phyloP scores from a whole-genome alignment of 1,284 basidiomycete species.

The Ganoderma multipileum region DNA sequence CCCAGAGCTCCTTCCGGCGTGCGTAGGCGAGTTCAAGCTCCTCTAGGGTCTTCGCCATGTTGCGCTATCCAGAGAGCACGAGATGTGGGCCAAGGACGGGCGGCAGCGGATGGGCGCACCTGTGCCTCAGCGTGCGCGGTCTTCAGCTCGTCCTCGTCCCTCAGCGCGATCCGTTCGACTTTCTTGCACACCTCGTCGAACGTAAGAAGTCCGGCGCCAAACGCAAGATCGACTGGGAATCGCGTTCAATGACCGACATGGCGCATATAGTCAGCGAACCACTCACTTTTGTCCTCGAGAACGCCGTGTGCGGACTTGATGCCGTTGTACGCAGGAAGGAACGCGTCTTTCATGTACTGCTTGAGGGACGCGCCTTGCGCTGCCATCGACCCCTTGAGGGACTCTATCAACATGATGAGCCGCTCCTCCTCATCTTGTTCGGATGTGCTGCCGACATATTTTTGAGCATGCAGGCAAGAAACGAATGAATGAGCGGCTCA shows the following conservation, averaged over 20 bases:
- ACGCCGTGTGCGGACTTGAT: constrained; percentile 51
- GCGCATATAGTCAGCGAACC: constrained; percentile 9
- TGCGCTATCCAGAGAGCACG: constrained; percentile 38
- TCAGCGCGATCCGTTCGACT: constrained; percentile 50
- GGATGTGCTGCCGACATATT: constrained; percentile 21
- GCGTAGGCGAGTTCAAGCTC: constrained; percentile 54
- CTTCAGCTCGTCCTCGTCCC: constrained; percentile 51
- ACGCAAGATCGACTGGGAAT: constrained; percentile 49
- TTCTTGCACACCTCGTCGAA: constrained; percentile 63
- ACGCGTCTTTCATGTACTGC: constrained; percentile 55
- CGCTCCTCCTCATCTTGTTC: constrained; percentile 43
- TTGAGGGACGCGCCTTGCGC: constrained; percentile 50
- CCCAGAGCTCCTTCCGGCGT: constrained; percentile 54
- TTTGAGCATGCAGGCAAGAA: constrained; percentile 5
- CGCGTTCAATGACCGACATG: neutral
- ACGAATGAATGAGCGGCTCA: constrained; percentile 32
- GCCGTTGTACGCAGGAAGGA: constrained; percentile 58
- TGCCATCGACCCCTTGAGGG: constrained; percentile 56
- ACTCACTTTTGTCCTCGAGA: constrained; percentile 48
- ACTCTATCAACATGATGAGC: constrained; percentile 50
- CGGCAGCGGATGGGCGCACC: constrained; percentile 35
- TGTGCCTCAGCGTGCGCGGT: constrained; percentile 47
- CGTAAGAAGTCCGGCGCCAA: constrained; percentile 52
- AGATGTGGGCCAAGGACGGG: neutral
- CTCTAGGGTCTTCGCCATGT: constrained; percentile 41